Percentiles rank a stretch among this genome's conserved stretches.
Conservation (phyloP, 306 rosid genomes). For the Fagus sylvatica region DNA sequence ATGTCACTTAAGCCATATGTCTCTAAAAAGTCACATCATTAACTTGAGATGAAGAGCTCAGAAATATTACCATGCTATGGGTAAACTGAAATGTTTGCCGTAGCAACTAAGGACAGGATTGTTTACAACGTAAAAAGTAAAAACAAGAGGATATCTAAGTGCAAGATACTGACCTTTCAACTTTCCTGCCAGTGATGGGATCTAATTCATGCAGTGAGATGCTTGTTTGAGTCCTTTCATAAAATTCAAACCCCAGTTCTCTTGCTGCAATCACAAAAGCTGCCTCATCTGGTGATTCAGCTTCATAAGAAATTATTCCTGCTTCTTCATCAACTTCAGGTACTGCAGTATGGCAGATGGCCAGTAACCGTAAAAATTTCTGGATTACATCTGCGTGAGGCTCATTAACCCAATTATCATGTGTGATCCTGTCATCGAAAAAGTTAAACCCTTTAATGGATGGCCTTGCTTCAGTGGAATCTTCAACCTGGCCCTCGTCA, state of each 20-base stretch:
- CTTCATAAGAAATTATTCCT: constrained; percentile 81
- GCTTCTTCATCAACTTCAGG: constrained; percentile 85
- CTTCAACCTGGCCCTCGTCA: constrained; percentile 30
- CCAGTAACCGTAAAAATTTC: constrained; percentile 63
- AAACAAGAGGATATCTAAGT: constrained; percentile 13
- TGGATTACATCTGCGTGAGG: constrained; percentile 66
- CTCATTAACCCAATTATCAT: constrained; percentile 71
- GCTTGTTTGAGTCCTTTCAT: constrained; percentile 65
- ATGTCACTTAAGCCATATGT: constrained; percentile 15
- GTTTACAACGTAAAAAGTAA: background rate
- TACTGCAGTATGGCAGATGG: constrained; percentile 86
- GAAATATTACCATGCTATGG: background rate
- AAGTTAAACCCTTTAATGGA: constrained; percentile 82
- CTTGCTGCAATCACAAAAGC: constrained; percentile 97
- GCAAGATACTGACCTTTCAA: constrained; percentile 52
- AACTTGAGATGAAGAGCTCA: constrained; percentile 2
- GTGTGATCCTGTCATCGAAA: constrained; percentile 76
- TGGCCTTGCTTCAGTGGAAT: constrained; percentile 17
- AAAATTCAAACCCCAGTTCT: constrained; percentile 92
- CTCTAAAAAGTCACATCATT: background rate
- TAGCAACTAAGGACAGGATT: background rate
- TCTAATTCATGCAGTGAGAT: constrained; percentile 67
- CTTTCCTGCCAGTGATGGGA: constrained; percentile 41
- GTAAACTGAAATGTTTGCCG: background rate
- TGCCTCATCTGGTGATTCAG: constrained; percentile 96